These are phyloP conservation scores for Botrytis squamosa DNA, from an alignment of 2,329 filamentous ascomycete genomes.

Conservation along the genomic window DNA sequence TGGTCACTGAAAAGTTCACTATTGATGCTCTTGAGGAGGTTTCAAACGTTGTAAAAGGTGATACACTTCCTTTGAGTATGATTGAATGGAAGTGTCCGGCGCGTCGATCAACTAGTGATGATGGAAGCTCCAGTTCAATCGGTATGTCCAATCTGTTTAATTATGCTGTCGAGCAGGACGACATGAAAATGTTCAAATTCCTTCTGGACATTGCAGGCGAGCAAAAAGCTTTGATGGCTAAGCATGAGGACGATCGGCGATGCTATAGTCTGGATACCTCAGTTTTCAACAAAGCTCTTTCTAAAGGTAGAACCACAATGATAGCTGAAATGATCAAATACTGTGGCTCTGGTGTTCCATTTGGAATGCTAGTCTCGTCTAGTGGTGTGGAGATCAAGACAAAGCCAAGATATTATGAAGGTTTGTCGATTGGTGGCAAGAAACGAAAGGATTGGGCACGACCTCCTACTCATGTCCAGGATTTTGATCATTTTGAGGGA, in stretches of 20 bases:
- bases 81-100: conserved; percentile 45
- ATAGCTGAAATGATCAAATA: conserved; percentile 63
- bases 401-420: conserved; percentile 73
- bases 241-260: conserved; percentile 32
- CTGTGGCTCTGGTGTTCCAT: conserved; percentile 66
- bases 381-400: conserved; percentile 61
- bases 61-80: conserved; percentile 53
- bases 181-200: conserved; percentile 36
- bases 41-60: conserved; percentile 66
- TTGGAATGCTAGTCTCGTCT: conserved; percentile 64
- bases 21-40: conserved; percentile 73
- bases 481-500: conserved; percentile 43
- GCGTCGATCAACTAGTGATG: conserved; percentile 35
- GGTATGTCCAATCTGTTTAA: conserved; percentile 12
- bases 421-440: conserved; percentile 71
- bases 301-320: conserved; percentile 52
- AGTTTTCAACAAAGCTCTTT: conserved; percentile 48
- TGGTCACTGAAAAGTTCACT: conserved; percentile 67
- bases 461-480: conserved; percentile 54
- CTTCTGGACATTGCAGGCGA: conserved; percentile 33
- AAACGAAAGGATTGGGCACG: conserved; percentile 75
- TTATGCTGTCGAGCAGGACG: conserved; percentile 31
- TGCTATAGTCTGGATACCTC: conserved; percentile 35
- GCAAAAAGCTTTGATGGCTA: conserved; percentile 30
- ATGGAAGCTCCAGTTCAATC: conserved; percentile 20